A percentile compares a stretch with the other conserved stretches of the same genome.
These are phyloP conservation scores for Epichloe sp. DNA, from an alignment of 2,329 filamentous ascomycete genomes.

Conservation along the genomic window DNA sequence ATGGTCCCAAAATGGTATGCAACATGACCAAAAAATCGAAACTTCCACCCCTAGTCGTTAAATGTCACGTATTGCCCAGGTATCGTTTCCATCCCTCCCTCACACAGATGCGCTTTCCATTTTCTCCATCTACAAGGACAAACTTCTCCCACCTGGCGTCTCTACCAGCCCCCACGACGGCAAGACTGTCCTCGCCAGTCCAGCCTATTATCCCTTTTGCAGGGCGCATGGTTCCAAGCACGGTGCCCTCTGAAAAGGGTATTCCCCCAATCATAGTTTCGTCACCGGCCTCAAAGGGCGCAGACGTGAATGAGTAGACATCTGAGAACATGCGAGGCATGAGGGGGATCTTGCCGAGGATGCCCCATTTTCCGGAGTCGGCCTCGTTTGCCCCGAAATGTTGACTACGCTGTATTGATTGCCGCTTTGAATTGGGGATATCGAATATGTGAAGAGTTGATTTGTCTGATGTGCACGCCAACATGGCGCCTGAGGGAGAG, in stretches of 20 bases:
- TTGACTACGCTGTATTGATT: constrained; percentile 19
- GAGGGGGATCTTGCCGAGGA: constrained; percentile 75
- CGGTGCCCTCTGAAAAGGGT: constrained; percentile 29
- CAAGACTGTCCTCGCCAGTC: constrained; percentile 58
- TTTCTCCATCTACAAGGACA: constrained; percentile 51
- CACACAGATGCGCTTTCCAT: constrained; percentile 52
- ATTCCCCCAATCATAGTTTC: constrained; percentile 42
- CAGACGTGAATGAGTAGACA: constrained; percentile 70
- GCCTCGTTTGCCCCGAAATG: constrained; percentile 13
- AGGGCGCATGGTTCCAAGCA: constrained; percentile 42
- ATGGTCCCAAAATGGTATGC: not conserved
- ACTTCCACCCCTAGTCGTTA: not conserved
- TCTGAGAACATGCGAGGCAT: constrained; percentile 84
- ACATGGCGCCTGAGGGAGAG: constrained; percentile 63
- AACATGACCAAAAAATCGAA: not conserved
- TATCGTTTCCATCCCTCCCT: constrained; percentile 78
- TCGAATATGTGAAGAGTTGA: constrained; percentile 93
- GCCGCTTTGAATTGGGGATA: constrained; percentile 45
- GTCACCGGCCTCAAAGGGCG: constrained; percentile 72
- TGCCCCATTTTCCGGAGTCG: constrained; percentile 66
- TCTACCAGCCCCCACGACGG: constrained; percentile 66
- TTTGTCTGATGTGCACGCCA: constrained; percentile 94
- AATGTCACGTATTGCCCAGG: constrained; percentile 30
- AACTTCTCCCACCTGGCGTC: constrained; percentile 87
- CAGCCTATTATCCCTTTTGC: constrained; percentile 80